phyloP scores from a whole-genome alignment of 805 yeast genomes.

The Candida glaebosa region DNA sequence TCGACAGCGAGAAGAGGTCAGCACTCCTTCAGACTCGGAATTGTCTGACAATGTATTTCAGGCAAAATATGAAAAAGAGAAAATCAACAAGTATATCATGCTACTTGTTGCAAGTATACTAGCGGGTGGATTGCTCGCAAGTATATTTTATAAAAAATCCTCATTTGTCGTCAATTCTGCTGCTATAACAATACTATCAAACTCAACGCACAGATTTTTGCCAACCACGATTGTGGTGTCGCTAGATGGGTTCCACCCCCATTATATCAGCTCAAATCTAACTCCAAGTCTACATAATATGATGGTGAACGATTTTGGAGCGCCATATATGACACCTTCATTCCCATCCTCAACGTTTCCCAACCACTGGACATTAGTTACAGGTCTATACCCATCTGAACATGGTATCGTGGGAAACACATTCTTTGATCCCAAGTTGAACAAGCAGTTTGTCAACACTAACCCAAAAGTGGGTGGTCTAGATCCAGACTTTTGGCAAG shows the following conservation, averaged over 20 bases:
- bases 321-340: slow-evolving; percentile 83
- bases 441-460: slow-evolving; percentile 61
- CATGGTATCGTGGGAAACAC: slow-evolving; percentile 88
- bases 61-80: neutral
- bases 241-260: slow-evolving; percentile 90
- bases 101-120: neutral
- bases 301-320: slow-evolving; percentile 49
- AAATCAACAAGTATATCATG: neutral
- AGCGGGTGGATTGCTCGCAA: neutral
- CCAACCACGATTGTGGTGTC: slow-evolving; percentile 83
- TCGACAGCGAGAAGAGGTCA: neutral
- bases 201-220: slow-evolving; percentile 66
- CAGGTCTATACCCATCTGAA: slow-evolving; percentile 78
- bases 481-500: slow-evolving; percentile 67
- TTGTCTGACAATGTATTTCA: neutral
- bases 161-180: neutral
- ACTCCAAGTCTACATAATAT: slow-evolving; percentile 74
- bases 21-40: neutral
- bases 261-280: slow-evolving; percentile 57
- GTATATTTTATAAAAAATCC: neutral
- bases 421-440: slow-evolving; percentile 59
- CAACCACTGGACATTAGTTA: slow-evolving; percentile 87
- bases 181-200: slow-evolving; percentile 29
- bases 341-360: slow-evolving; percentile 91
- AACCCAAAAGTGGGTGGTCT: slow-evolving; percentile 48